Evolutionary conservation across 768 basidiomycete genomes (phyloP), one percentile per base, ranked within the genome.

Genomic region (Rhizopogon vesiculosus): DNA sequence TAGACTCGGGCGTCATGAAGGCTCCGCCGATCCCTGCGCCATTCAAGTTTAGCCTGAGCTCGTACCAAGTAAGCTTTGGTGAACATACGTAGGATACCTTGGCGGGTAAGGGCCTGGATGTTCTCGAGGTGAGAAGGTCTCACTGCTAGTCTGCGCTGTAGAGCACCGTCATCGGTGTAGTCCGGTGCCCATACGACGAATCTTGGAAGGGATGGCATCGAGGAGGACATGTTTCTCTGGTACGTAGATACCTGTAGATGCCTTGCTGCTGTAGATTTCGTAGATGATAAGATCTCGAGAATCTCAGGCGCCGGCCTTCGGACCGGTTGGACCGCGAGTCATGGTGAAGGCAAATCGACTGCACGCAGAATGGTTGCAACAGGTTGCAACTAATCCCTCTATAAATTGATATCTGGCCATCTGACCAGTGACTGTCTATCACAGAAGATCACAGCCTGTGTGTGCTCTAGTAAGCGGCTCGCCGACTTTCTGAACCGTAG

Each of bases 171-270:
- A 29, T 84, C 82, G 8, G 79, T 76, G 57, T 76, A 78, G 64
- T 90, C 86, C 2, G 87, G 87, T 1, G 85, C 85, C 60, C 82
- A 88, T 39, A 88, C 78, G 35, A 85, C 64, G 59, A 84, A 85
- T 44, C 64, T 70, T 55, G 51, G 31, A 42, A 59, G 46, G 7
- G 41, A n/a, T 55, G 59, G 51, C 10, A 46, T 49, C 3, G 59
- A 56, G 29, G 67, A 42, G 29, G 67, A 42, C 65, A 69, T 68
- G 50, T 15, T 38, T 44, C 35, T 15, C 33, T 35, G 33, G 18
- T 19, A 33, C 31, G 31, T 33, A 33, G 31, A 33, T 33, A 9
- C 31, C 10, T 38, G 35, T 35, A 33, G 31, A 33, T 33, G 18
- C 22, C 22, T 22, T 22, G 22, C 22, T 22, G 22, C 12, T 46